A percentile compares a stretch with the other conserved stretches of the same genome.
phyloP scores from a whole-genome alignment of 768 basidiomycete genomes.

The Leccinum subgranulosum region DNA sequence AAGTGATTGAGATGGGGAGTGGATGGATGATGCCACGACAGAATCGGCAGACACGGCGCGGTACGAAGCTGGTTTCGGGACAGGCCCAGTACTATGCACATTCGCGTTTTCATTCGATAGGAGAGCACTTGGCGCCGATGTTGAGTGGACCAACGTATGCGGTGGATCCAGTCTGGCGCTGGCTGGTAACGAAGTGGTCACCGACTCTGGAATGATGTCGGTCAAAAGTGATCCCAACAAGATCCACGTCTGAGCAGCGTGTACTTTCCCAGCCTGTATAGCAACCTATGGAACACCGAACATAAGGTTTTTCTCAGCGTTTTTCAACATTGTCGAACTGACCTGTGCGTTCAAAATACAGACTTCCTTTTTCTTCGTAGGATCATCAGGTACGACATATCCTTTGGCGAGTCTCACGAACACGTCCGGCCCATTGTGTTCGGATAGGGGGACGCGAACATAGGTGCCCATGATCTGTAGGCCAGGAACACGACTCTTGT shows the following conservation, averaged over 20 bases:
- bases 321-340: neutral
- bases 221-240: slow-evolving; percentile 57
- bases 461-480: slow-evolving; percentile 60
- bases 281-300: slow-evolving; percentile 43
- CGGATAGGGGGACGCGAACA: slow-evolving; percentile 12
- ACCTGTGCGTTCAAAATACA: slow-evolving; percentile 65
- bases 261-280: slow-evolving; percentile 50
- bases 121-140: slow-evolving; percentile 43
- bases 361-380: slow-evolving; percentile 40
- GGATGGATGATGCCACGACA: slow-evolving; percentile 9
- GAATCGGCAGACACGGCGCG: slow-evolving; percentile 28
- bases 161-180: slow-evolving; percentile 16
- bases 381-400: slow-evolving; percentile 45
- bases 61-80: slow-evolving; percentile 23
- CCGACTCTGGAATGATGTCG: slow-evolving; percentile 42
- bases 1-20: slow-evolving; percentile 26
- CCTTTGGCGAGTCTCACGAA: slow-evolving; percentile 62
- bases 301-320: neutral
- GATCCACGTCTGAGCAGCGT: slow-evolving; percentile 65
- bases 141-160: slow-evolving; percentile 34
- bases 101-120: slow-evolving; percentile 19
- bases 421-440: slow-evolving; percentile 31
- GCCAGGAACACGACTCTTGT: slow-evolving; percentile 45
- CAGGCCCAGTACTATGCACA: slow-evolving; percentile 6
- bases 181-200: slow-evolving; percentile 24